Conservation (phyloP, 148 eudicot genomes). For the Nepenthes gracilis region DNA sequence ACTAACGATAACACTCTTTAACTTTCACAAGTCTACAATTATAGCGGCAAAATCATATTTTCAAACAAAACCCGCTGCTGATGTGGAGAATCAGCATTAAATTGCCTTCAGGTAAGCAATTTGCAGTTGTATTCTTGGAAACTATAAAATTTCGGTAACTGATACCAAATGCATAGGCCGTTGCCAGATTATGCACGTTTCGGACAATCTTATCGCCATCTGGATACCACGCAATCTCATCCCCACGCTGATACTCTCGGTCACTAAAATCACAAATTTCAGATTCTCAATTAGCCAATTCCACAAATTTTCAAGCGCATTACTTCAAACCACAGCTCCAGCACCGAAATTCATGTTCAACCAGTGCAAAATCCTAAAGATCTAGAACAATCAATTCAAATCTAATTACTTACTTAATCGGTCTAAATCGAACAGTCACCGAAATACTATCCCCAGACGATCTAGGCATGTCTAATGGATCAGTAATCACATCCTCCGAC, state of each 20-base stretch:
- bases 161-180: conserved; percentile 82
- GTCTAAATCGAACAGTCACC: conserved; percentile 87
- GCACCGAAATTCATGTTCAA: too few relatives aligned
- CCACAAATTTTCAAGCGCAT: background rate
- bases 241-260: conserved; percentile 76
- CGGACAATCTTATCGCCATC: conserved; percentile 88
- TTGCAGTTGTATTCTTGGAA: too few relatives aligned
- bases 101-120: too few relatives aligned
- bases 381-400: conserved; percentile 1
- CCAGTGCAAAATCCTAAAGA: too few relatives aligned
- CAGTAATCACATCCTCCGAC: conserved; percentile 39
- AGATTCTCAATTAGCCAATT: background rate
- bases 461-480: conserved; percentile 42
- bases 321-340: conserved; percentile 11
- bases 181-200: conserved; percentile 67
- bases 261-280: conserved; percentile 36
- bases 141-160: too few relatives aligned
- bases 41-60: background rate
- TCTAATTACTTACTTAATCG: conserved; percentile 45
- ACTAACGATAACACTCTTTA: background rate
- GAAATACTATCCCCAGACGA: conserved; percentile 76
- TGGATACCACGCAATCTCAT: conserved; percentile 85
- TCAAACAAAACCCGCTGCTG: background rate
- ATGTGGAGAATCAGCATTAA: background rate
- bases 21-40: background rate